phyloP scores from a whole-genome alignment of 106 monocot genomes.

The Gastrodia elata region DNA sequence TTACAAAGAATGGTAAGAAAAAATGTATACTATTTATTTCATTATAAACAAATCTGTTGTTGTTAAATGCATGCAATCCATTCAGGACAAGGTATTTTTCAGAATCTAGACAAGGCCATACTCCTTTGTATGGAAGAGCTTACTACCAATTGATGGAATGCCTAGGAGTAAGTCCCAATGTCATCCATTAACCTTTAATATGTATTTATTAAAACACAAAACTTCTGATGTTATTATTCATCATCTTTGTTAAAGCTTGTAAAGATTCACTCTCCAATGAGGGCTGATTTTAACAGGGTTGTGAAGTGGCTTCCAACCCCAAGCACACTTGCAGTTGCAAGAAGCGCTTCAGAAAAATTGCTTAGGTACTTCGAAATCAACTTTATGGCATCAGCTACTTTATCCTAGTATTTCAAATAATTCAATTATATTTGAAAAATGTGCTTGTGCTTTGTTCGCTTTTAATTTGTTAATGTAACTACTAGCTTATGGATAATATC shows the following conservation, averaged over 20 bases:
- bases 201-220: not conserved
- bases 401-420: not conserved
- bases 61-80: slow-evolving; percentile 5
- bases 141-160: slow-evolving; percentile 99
- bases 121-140: slow-evolving; percentile 89
- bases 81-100: slow-evolving; percentile 97
- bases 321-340: slow-evolving; percentile 51
- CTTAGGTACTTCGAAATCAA: slow-evolving; percentile 38
- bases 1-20: slow-evolving; percentile 90
- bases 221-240: not conserved
- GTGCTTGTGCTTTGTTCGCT: not conserved
- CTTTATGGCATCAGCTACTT: not conserved
- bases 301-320: slow-evolving; percentile 55
- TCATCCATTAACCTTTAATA: not conserved
- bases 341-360: slow-evolving; percentile 80
- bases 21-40: not conserved
- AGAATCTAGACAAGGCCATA: slow-evolving; percentile 92
- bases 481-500: not conserved
- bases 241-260: slow-evolving; percentile 46
- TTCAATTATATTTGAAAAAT: not conserved
- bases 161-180: slow-evolving; percentile 50
- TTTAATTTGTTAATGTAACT: too few relatives aligned
- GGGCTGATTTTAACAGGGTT: slow-evolving; percentile 48
- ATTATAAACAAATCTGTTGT: not conserved
- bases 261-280: slow-evolving; percentile 95